Percentiles rank a stretch among this genome's conserved stretches.
Evolutionary conservation across 2,329 filamentous ascomycete genomes (phyloP).

Genomic region (Orbilia javanica): DNA sequence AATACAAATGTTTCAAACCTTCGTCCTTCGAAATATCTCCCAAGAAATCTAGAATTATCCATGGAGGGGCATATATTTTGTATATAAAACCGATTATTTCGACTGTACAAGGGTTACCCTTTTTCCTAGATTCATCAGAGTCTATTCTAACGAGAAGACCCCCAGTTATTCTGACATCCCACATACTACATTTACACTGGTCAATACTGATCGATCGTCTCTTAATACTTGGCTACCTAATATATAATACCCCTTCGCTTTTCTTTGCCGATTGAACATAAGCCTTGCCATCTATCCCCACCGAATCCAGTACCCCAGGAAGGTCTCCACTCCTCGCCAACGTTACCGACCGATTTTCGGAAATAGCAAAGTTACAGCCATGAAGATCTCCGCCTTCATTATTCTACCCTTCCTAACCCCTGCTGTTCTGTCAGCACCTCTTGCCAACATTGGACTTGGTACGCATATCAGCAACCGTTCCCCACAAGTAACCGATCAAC

Average conservation of each 20-base stretch:
- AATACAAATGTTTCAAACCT: background rate
- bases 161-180: background rate
- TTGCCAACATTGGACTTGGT: background rate
- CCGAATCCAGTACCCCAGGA: background rate
- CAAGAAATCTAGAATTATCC: background rate
- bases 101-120: background rate
- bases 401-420: background rate
- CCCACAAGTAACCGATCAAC: background rate
- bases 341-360: background rate
- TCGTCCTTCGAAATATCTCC: background rate
- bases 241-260: background rate
- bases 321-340: background rate
- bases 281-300: background rate
- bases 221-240: background rate
- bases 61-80: background rate
- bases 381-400: background rate
- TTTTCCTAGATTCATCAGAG: background rate
- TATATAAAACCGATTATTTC: constrained; percentile 5
- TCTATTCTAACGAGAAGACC: background rate
- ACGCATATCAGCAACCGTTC: background rate
- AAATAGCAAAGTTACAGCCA: background rate
- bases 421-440: background rate
- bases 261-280: background rate
- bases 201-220: too few species aligned
- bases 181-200: background rate